Conservation (phyloP, 805 yeast species). For the Candida argentea region DNA sequence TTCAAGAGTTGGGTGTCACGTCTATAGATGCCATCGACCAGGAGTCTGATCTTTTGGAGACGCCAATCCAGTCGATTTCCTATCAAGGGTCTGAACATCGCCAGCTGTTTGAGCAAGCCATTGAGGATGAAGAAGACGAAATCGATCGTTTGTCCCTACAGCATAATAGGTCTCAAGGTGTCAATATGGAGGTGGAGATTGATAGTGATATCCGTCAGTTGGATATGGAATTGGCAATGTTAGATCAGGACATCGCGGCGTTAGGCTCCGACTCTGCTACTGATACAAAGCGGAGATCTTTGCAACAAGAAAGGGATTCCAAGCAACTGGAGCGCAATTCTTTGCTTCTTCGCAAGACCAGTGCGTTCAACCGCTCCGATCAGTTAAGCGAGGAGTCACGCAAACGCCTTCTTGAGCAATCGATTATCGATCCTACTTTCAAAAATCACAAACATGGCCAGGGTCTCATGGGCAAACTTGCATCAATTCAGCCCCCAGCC, state of each 20-base stretch:
- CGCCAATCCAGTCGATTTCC: conserved; percentile 22
- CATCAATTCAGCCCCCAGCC: conserved; percentile 35
- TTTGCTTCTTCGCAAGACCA: not conserved
- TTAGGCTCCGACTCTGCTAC: conserved; percentile 16
- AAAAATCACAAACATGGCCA: conserved; percentile 12
- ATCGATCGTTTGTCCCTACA: conserved; percentile 24
- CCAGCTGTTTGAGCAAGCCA: conserved; percentile 14
- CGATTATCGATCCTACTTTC: conserved; percentile 1
- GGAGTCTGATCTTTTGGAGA: conserved; percentile 19
- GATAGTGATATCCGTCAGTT: conserved; percentile 4
- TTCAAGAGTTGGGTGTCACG: conserved; percentile 26
- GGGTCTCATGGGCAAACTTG: conserved; percentile 37
- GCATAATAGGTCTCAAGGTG: conserved; percentile 26
- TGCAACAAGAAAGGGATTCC: conserved; percentile 12
- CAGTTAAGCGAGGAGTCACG: no score
- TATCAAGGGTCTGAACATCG: conserved; percentile 8
- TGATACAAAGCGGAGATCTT: conserved; percentile 10
- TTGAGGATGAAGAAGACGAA: conserved; percentile 28
- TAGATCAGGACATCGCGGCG: conserved; percentile 32
- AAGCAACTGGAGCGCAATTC: conserved; percentile 5
- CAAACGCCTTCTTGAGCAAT: no score
- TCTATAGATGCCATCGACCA: conserved; percentile 20
- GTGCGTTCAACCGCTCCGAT: not conserved
- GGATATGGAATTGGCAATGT: conserved; percentile 20
- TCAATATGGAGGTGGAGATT: conserved; percentile 13